Evolutionary conservation across 805 yeast species (phyloP).

Genomic region (Ascoidea rubescens): DNA sequence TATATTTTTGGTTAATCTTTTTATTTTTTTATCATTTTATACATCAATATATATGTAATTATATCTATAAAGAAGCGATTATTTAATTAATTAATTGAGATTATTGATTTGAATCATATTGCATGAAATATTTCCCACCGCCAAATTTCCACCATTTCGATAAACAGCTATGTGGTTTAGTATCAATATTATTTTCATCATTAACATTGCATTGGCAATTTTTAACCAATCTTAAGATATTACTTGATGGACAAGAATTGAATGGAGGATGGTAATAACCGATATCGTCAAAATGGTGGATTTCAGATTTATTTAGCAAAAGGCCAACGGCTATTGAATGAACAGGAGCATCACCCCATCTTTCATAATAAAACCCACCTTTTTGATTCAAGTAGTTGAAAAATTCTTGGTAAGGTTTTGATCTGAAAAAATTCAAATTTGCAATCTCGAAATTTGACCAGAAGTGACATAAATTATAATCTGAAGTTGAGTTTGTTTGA

Average conservation of each 20-base stretch:
- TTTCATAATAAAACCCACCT: conserved; percentile 73
- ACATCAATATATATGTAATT: too few species aligned
- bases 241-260: conserved; percentile 42
- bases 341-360: conserved; percentile 96
- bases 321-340: conserved; percentile 60
- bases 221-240: conserved; percentile 33
- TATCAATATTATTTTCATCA: conserved; percentile 27
- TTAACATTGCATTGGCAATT: conserved; percentile 48
- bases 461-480: conserved; percentile 71
- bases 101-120: too few species aligned
- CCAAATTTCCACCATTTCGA: conserved; percentile 68
- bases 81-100: too few species aligned
- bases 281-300: conserved; percentile 69
- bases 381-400: conserved; percentile 50
- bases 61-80: too few species aligned
- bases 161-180: conserved; percentile 43
- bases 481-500: conserved; percentile 25
- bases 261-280: conserved; percentile 73
- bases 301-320: conserved; percentile 40
- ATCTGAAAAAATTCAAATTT: conserved; percentile 53
- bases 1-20: too few species aligned
- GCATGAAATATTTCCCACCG: conserved; percentile 39
- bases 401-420: conserved; percentile 44
- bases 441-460: conserved; percentile 85
- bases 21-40: too few species aligned